Base-by-base conservation (phyloP, 225 moss, liverwort and hornwort species). In the Polytrichum formosum region DNA sequence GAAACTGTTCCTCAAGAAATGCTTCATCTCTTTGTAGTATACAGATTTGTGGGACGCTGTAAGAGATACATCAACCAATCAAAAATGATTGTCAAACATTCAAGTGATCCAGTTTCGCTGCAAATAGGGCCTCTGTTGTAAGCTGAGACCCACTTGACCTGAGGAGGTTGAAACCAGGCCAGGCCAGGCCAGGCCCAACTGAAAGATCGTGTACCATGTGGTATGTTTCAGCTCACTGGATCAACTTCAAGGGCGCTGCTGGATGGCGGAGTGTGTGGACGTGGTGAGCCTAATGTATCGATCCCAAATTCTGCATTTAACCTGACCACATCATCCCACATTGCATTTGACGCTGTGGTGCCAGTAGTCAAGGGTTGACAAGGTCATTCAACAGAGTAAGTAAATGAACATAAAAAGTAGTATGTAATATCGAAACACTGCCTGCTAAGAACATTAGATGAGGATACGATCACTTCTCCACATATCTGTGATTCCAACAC, bases 391-490 rank as follows among this genome's bases (percentile, higher is more conserved):
- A 6, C 21, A 2, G 8, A 33, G 33, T 33, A 58, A 21, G 8
- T n/a, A 22, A 22, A 58, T 21, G 2, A 23, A 58, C 58, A 46
- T 46, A 46, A 46, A 46, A 46, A 46, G 13, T 46, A 46, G 46
- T 4, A 46, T 13, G 13, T 13, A 46, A 46, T 16, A 3, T 46
- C 4, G 3, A 46, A 46, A 46, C 46, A 46, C 16, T 46, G 46
- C 13, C 46, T 46, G 46, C 46, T 13, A 54, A 6, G 7, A 26
- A 46, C 17, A 63, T 22, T 23, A 54, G 6, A 6, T 54, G 25
- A 82, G 93, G 91, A 93, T 93, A 91, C 93, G 81, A 72, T 93
- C 93, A 78, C 80, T 88, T 54, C 85, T 84, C 93, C 93, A 93
- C 91, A 93, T 91, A 28, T 93, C 93, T 18, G 91, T 90, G 56